These are phyloP conservation scores for Boletus pseudopeckii DNA, from an alignment of 768 basidiomycete genomes.

Conservation along the genomic window DNA sequence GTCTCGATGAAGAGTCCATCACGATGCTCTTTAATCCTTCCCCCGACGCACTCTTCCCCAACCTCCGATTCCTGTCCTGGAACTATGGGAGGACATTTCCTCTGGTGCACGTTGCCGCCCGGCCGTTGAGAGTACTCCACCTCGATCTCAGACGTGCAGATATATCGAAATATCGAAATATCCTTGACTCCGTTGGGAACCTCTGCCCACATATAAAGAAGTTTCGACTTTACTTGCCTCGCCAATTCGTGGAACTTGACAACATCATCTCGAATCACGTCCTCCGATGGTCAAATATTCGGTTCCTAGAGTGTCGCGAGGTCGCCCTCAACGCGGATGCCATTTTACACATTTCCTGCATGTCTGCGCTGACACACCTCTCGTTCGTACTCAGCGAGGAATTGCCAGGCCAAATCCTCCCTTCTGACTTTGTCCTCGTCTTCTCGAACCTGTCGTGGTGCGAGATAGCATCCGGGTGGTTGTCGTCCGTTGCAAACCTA, in stretches of 20 bases:
- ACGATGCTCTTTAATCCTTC: not conserved
- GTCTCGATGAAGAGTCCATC: not conserved
- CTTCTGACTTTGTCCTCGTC: not conserved
- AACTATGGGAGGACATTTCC: not conserved
- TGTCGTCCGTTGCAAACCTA: not conserved
- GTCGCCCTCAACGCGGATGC: not conserved
- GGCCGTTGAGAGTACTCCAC: not conserved
- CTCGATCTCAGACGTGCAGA: not conserved
- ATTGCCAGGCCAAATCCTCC: not conserved
- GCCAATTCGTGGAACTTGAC: not conserved
- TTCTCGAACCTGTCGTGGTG: not conserved
- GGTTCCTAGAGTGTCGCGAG: not conserved
- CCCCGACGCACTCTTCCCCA: not conserved
- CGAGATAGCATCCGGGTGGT: not conserved
- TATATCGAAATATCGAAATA: not conserved
- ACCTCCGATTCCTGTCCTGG: not conserved
- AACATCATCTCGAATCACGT: not conserved
- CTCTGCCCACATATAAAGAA: not conserved
- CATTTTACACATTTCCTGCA: not conserved
- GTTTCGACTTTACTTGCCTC: not conserved
- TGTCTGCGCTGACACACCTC: not conserved
- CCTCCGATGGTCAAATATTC: conserved; percentile 3
- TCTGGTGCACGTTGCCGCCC: not conserved
- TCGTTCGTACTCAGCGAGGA: not conserved
- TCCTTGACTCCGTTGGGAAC: not conserved